Base-by-base conservation (phyloP, 768 basidiomycete genomes). In the Leccinum sublutescens region DNA sequence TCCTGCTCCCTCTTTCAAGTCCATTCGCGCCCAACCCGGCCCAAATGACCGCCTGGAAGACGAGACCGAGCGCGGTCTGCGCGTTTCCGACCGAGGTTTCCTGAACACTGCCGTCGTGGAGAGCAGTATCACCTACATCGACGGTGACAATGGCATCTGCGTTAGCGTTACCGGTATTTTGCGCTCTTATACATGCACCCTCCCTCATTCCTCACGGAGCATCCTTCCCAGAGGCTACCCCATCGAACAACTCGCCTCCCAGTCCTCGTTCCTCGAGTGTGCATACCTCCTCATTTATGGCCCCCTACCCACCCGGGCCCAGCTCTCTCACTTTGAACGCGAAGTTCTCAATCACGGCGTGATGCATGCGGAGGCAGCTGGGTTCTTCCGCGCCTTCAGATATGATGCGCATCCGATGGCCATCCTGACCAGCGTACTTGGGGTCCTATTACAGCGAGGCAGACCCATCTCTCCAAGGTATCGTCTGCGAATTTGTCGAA, bases 361-460 rank as follows among this genome's bases (percentile, higher is more conserved):
- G 36, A 78, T 82, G 45, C 89, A 89, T 67, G 79, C 83, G 11
- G 88, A 90, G 60, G 82, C 88, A 27, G 84, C 85, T 60, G 80
- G 83, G 50, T 83, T 91, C 77, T 85, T 85, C 76, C 79, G 83
- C 36, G 81, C 86, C 27, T 89, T 89, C 75, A 91, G 92, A 52
- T 93, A 93, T 69, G 93, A 95, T 61, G 89, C 93, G 1, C 93
- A 95, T 67, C 93, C 93, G 0, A 95, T 94, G 93, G 85, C 90
- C 19, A 94, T 95, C 62, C 79, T 94, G 49, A 92, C 88, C 4
- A 91, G 88, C 93, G 7, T 94, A 95, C 67, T 75, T 96, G 21
- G 93, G 93, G 4, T 92, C 90, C 6, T 92, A 91, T 71, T 94
- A 94, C 68, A 78, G 82, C 65, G 92, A 94, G 67, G 91, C 92